Evolutionary conservation across 192 early-diverging fungal species (phyloP), one percentile per base, ranked within the genome.

Genomic region (Backusella tuberculispora): DNA sequence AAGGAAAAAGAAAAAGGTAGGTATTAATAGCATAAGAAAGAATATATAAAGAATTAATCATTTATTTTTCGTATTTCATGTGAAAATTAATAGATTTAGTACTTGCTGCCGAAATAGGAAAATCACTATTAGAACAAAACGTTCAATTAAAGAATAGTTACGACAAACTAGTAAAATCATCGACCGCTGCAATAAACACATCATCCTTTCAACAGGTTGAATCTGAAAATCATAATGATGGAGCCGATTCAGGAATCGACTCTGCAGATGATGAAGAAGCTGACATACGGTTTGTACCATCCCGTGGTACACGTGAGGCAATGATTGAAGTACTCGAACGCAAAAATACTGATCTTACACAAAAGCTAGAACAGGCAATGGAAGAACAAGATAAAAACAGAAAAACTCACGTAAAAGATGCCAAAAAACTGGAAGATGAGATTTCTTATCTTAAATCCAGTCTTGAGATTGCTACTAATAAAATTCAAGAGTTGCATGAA

Each of bases 61-160:
- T 44, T n/a, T 43, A 42, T 15, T 41, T 60, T 56, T 26, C 19
- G 4, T 75, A 37, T 60, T 73, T 44, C 65, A 74, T 77, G 64
- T 65, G 73, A 74, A 74, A 66, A 42, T 47, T 69, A 68, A n/a
- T 10, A 85, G 84, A 85, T 67, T 40, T 85, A 42, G 60, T 76
- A 19, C 56, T 85, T 3, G 84, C 84, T 1, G 84, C 84, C 5
- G 84, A 85, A 77, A 79, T 85, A 38, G 84, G 84, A 56, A 85
- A 85, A 70, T 83, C 81, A 34, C 56, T 85, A 13, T 48, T 85
- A 14, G 84, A 85, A 69, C 83, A 85, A 29, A 85, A 85, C 37
- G 78, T 83, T 42, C 65, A 44, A 38, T 53, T 85, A 44, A 85
- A 85, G 66, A 44, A 66, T 2, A 80, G 78, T 71, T 85, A 85